Percentiles rank a stretch among this genome's conserved stretches.
These are phyloP conservation scores for Cyclostephanos invisitatus DNA, from an alignment of 108 stramenopile species.

Conservation along the genomic window DNA sequence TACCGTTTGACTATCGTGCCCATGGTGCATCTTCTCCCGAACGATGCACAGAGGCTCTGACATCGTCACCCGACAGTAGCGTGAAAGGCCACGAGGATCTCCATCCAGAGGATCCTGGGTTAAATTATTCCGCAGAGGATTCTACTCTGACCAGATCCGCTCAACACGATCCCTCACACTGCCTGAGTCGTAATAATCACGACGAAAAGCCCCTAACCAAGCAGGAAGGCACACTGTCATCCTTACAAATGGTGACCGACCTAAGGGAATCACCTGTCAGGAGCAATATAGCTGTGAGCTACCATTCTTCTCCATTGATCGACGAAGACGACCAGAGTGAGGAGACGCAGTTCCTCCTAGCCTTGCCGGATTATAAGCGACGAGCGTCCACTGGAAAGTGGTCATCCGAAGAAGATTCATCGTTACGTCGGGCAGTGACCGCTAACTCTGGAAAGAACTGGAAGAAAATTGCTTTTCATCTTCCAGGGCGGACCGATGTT, in stretches of 20 bases:
- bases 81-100: background rate
- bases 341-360: slow-evolving; percentile 29
- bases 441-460: slow-evolving; percentile 92
- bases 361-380: slow-evolving; percentile 57
- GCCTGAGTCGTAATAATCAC: background rate
- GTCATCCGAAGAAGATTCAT: slow-evolving; percentile 80
- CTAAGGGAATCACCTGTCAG: background rate
- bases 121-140: background rate
- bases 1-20: background rate
- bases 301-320: background rate
- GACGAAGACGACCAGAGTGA: slow-evolving; percentile 18
- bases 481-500: slow-evolving; percentile 87
- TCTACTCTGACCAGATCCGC: background rate
- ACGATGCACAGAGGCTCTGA: slow-evolving; percentile 12
- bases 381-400: slow-evolving; percentile 88
- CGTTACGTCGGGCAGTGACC: slow-evolving; percentile 82
- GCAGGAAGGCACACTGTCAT: background rate
- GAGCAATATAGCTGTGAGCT: background rate
- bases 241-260: slow-evolving; percentile 4
- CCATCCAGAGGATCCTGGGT: background rate
- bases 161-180: background rate
- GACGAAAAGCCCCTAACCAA: background rate
- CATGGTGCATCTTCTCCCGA: background rate
- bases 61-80: slow-evolving; percentile 4
- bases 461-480: slow-evolving; percentile 89